A percentile compares a stretch with the other conserved stretches of the same genome.
Conservation (phyloP, 345 rosid species). For the Gynandropsis gynandra region DNA sequence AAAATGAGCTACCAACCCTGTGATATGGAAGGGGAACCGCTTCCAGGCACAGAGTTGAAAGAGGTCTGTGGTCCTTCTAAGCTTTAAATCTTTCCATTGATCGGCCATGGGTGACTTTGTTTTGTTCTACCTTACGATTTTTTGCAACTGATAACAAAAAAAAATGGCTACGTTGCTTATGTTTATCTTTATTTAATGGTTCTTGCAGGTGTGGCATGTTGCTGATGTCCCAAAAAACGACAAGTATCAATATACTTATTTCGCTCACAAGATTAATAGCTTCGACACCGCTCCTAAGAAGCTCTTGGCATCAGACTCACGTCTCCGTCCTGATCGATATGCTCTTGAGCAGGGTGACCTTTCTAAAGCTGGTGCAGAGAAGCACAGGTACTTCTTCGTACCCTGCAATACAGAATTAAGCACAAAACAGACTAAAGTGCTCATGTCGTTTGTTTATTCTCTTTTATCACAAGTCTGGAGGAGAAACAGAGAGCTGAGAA, state of each 20-base stretch:
- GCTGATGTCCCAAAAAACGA: conserved; percentile 71
- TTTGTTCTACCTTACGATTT: not conserved
- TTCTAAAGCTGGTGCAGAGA: conserved; percentile 60
- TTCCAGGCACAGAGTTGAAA: conserved; percentile 59
- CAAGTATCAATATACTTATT: conserved; percentile 60
- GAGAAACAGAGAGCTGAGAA: conserved; percentile 75
- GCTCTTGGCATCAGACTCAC: conserved; percentile 74
- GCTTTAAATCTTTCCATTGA: not conserved
- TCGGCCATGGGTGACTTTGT: no score
- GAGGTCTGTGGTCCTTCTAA: conserved; percentile 35
- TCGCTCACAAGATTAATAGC: conserved; percentile 80
- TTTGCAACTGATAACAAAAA: no score
- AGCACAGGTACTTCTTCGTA: conserved; percentile 47
- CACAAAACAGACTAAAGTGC: conserved; percentile 2
- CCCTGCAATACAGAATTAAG: not conserved
- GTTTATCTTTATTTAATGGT: not conserved
- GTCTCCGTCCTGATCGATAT: conserved; percentile 71
- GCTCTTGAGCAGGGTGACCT: conserved; percentile 74
- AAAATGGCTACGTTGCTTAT: no score
- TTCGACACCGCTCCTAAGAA: conserved; percentile 70
- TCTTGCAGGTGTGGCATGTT: conserved; percentile 65
- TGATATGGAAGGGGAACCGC: conserved; percentile 71
- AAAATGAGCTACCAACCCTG: conserved; percentile 78
- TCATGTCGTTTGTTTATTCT: conserved; percentile 6
- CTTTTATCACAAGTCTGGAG: conserved; percentile 45